Base-by-base conservation (phyloP, 306 rosid genomes). In the Datisca glomerata region DNA sequence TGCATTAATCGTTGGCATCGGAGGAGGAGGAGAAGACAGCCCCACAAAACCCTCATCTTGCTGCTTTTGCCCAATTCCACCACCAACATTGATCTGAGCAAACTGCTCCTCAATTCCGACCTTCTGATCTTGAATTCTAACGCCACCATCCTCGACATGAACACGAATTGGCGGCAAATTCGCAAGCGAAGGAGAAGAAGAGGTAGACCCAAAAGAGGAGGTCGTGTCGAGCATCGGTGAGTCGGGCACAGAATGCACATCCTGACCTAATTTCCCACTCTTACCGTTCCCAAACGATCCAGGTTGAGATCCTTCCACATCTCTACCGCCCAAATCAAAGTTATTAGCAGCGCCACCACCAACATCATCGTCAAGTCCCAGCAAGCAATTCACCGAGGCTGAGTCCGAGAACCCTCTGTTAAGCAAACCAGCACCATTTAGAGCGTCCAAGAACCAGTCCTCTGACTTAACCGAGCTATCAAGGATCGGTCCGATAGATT, bases 241-340 rank as follows among this genome's bases (percentile, higher is more conserved):
- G 66, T 89, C 98, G 9, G 95, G 93, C 3, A 89, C 86, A 8
- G 98, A 89, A n/a, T 84, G 96, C 56, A 84, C 74, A 56, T 89
- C 98, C 51, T 73, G 86, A 7, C 78, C 78, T 35, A 42, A 76
- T 61, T 77, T 80, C 51, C 24, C 66, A 66, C 60, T 72, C 62
- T 80, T 82, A 2, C 64, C 46, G 55, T 76, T 76, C 20, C 59
- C 78, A 44, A 76, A 72, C 49, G 84, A 79, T 45, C 82, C 86
- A 49, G 71, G 48, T 24, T 59, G 67, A 2, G 74, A 51, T 24
- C 55, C 66, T 15, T 70, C 91, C 7, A 25, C 54, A 7, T 76
- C 93, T 16, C 79, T 61, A 0, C 73, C 18, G 18, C 43, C 76
- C 3, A 69, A 53, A 14, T 89, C 97, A 12, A 70, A 51, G 31